Evolutionary conservation across 129 eudicot genomes (phyloP).

Genomic region (Flaveria bidentis): DNA sequence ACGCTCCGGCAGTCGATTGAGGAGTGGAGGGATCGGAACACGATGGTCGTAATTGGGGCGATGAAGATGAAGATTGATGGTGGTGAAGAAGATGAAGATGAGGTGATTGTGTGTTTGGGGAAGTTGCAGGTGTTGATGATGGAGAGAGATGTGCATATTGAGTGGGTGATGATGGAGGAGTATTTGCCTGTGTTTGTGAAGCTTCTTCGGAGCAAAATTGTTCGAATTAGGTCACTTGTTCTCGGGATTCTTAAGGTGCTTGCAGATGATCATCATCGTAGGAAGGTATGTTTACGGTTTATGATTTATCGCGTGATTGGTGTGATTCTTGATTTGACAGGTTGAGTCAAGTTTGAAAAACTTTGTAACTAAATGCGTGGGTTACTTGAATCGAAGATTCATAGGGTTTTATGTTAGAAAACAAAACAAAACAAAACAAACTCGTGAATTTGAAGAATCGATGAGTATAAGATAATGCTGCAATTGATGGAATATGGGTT

Average conservation of each 20-base stretch:
- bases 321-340: no score
- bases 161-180: slow-evolving; percentile 57
- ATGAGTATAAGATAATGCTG: background rate
- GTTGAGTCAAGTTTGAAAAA: background rate
- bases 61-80: slow-evolving; percentile 46
- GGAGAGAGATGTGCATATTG: slow-evolving; percentile 47
- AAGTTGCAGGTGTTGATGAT: slow-evolving; percentile 35
- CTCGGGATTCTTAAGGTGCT: slow-evolving; percentile 42
- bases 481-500: no score
- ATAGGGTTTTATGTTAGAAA: no score
- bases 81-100: slow-evolving; percentile 49
- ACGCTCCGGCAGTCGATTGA: slow-evolving; percentile 53
- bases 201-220: slow-evolving; percentile 42
- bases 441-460: no score
- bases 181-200: slow-evolving; percentile 45
- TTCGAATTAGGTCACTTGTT: slow-evolving; percentile 30
- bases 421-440: no score
- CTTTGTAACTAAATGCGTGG: background rate
- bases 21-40: slow-evolving; percentile 56
- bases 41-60: slow-evolving; percentile 49
- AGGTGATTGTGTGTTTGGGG: slow-evolving; percentile 34
- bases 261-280: slow-evolving; percentile 43
- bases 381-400: background rate
- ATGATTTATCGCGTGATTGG: background rate
- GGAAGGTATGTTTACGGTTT: slow-evolving; percentile 40